phyloP scores from a whole-genome alignment of 2,329 filamentous ascomycete genomes.

The Coniochaeta prunicola region DNA sequence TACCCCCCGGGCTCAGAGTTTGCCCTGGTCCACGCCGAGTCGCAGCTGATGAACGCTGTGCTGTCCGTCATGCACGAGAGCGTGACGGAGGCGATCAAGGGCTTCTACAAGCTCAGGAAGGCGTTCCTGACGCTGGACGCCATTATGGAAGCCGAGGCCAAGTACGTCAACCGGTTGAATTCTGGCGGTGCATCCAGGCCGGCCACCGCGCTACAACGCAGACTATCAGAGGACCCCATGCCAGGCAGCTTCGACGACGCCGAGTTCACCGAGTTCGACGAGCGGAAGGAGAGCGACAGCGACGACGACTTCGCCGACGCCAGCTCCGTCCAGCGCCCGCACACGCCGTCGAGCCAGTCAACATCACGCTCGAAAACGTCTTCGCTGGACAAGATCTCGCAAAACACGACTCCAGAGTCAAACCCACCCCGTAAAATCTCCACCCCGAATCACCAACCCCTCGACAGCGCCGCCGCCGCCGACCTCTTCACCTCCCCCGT shows the following conservation, averaged over 20 bases:
- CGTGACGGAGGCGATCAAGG: conserved; percentile 81
- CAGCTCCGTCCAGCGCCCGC: not conserved
- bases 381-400: not conserved
- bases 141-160: conserved; percentile 68
- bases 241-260: conserved; percentile 29
- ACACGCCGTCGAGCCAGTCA: not conserved
- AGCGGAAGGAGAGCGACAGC: conserved; percentile 15
- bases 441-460: conserved; percentile 18
- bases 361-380: conserved; percentile 3
- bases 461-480: conserved; percentile 48
- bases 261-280: conserved; percentile 22
- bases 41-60: conserved; percentile 83
- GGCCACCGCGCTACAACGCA: conserved; percentile 3
- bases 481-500: conserved; percentile 65
- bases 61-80: conserved; percentile 88
- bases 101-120: conserved; percentile 88
- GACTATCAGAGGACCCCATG: conserved; percentile 24
- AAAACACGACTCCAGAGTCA: not conserved
- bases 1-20: conserved; percentile 85
- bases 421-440: conserved; percentile 12
- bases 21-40: conserved; percentile 73
- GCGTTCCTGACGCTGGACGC: conserved; percentile 76
- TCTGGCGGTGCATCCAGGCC: not conserved
- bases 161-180: conserved; percentile 30
- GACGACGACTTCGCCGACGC: conserved; percentile 51